phyloP scores from a whole-genome alignment of 331 rosid species.

The Phaseolus coccineus region DNA sequence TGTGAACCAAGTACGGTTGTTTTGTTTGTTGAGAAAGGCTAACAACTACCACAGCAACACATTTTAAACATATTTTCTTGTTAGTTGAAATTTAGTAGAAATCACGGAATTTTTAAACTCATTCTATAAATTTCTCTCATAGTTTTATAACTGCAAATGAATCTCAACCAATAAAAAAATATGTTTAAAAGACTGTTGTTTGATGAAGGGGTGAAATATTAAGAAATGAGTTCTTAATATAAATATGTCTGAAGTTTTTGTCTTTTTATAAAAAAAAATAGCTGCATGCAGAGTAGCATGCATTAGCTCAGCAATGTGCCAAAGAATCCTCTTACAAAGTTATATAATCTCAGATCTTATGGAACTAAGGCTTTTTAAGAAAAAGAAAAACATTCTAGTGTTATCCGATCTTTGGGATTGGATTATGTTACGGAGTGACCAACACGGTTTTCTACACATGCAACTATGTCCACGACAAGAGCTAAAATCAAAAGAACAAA shows the following conservation, averaged over 20 bases:
- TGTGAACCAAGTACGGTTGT: not conserved
- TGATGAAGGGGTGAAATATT: not conserved
- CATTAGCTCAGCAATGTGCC: not conserved
- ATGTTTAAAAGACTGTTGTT: too few relatives aligned
- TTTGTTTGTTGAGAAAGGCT: too few relatives aligned
- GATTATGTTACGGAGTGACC: constrained; percentile 31
- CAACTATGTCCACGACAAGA: constrained; percentile 10
- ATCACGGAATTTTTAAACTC: too few relatives aligned
- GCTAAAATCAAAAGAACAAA: not conserved
- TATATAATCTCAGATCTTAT: not conserved
- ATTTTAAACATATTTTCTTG: too few relatives aligned
- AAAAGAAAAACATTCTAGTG: not conserved
- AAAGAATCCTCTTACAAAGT: not conserved
- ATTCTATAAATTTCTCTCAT: too few relatives aligned
- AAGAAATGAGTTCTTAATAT: constrained; percentile 1
- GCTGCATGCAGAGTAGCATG: not conserved
- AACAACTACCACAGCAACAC: too few relatives aligned
- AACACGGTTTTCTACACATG: constrained; percentile 1
- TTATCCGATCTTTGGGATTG: constrained; percentile 18
- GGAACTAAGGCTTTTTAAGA: not conserved
- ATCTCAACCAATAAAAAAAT: too few relatives aligned
- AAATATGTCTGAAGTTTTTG: not conserved
- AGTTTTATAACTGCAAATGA: too few relatives aligned
- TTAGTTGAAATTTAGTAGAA: too few relatives aligned
- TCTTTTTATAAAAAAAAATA: not conserved